Conservation (phyloP, 345 rosid species). For the Citrus inodora region DNA sequence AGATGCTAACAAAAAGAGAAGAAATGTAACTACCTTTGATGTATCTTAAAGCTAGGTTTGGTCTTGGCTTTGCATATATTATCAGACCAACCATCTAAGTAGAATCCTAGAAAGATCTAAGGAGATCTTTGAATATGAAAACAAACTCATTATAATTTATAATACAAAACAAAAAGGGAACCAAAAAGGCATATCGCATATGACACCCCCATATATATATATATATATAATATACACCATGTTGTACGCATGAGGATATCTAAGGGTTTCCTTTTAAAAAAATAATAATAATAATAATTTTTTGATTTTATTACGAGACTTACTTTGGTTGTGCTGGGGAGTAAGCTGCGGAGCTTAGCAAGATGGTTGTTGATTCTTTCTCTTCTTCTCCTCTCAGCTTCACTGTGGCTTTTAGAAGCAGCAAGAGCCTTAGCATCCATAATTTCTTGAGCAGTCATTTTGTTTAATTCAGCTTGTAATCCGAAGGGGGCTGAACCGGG, state of each 20-base stretch:
- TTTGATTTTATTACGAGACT: constrained; percentile 23
- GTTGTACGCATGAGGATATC: constrained; percentile 20
- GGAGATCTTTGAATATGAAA: constrained; percentile 19
- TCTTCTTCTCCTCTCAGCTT: constrained; percentile 92
- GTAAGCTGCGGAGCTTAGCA: constrained; percentile 87
- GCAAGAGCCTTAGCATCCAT: constrained; percentile 99
- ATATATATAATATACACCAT: constrained; percentile 19
- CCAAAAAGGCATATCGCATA: constrained; percentile 4
- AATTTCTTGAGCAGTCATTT: constrained; percentile 93
- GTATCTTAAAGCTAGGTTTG: neutral
- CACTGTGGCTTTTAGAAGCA: constrained; percentile 97
- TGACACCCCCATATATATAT: neutral
- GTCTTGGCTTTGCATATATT: neutral
- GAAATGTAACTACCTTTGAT: constrained; percentile 30
- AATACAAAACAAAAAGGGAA: constrained; percentile 21
- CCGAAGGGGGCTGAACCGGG: constrained; percentile 69
- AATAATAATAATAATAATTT: neutral
- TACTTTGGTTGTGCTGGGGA: constrained; percentile 98
- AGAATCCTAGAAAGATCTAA: constrained; percentile 30
- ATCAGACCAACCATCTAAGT: constrained; percentile 21
- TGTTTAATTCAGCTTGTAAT: constrained; percentile 75
- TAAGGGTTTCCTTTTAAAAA: neutral
- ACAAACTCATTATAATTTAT: neutral
- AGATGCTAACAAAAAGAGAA: neutral
- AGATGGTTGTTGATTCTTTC: constrained; percentile 97